Evolutionary conservation across 2,329 filamentous ascomycete species (phyloP).

Genomic region (Alternaria solani): DNA sequence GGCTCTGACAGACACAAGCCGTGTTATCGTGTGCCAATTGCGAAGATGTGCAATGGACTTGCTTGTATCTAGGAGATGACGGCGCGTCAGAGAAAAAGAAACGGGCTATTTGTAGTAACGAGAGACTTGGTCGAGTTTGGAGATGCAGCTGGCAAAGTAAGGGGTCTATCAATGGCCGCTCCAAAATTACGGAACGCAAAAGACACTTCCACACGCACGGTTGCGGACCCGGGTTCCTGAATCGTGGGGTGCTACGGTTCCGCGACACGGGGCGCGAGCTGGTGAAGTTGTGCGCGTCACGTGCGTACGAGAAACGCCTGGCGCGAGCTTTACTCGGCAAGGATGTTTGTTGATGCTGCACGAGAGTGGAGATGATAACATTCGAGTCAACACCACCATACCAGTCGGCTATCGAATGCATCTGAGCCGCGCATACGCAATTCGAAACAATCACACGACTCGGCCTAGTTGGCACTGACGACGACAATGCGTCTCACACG

Average conservation of each 20-base stretch:
- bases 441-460: conserved; percentile 7
- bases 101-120: not conserved
- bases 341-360: conserved; percentile 26
- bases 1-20: conserved; percentile 8
- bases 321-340: conserved; percentile 18
- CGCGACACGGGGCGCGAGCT: conserved; percentile 7
- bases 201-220: conserved; percentile 12
- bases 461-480: conserved; percentile 2
- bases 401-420: conserved; percentile 24
- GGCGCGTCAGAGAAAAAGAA: conserved; percentile 8
- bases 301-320: conserved; percentile 19
- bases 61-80: not conserved
- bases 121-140: not conserved
- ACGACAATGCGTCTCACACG: conserved; percentile 55
- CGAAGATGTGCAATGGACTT: not conserved
- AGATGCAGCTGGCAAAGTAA: not conserved
- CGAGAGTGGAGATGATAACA: conserved; percentile 11
- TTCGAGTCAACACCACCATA: conserved; percentile 21
- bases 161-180: conserved; percentile 6
- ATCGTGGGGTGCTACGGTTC: conserved; percentile 11
- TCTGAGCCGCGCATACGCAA: conserved; percentile 20
- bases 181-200: conserved; percentile 3
- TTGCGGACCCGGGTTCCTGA: conserved; percentile 5
- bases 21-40: conserved; percentile 4
- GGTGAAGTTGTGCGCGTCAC: conserved; percentile 22